Conservation (phyloP, 1,139 yeast species). For the Eremothecium coryli region DNA sequence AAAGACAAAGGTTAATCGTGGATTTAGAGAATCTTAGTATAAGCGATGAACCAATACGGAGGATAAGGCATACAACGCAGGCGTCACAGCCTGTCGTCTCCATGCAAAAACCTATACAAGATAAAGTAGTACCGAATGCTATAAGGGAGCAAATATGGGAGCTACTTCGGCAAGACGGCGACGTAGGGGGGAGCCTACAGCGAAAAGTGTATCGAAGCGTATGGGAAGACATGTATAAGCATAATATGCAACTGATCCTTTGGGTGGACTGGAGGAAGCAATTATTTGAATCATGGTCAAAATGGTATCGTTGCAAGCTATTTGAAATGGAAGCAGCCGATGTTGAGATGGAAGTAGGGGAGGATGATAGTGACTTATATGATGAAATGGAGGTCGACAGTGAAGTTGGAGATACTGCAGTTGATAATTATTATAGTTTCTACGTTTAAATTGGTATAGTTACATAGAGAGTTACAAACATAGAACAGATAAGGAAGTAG, state of each 20-base stretch:
- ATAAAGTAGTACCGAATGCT: conserved; percentile 4
- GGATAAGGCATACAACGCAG: neutral
- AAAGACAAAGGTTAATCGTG: conserved; percentile 21
- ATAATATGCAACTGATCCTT: conserved; percentile 19
- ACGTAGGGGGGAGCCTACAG: conserved; percentile 5
- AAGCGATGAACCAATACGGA: conserved; percentile 10
- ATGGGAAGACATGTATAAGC: conserved; percentile 17
- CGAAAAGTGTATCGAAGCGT: conserved; percentile 14
- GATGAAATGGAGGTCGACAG: conserved; percentile 16
- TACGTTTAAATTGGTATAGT: conserved; percentile 2
- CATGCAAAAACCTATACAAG: neutral
- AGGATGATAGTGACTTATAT: conserved; percentile 6
- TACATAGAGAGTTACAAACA: conserved; percentile 1
- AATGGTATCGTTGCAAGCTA: conserved; percentile 16
- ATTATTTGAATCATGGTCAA: conserved; percentile 19
- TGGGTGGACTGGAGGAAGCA: conserved; percentile 22
- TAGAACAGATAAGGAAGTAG: too few species aligned
- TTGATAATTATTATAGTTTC: conserved; percentile 8
- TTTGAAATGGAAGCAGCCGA: neutral
- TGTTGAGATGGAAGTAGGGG: conserved; percentile 1
- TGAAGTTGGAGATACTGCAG: too few species aligned
- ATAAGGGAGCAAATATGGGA: conserved; percentile 7
- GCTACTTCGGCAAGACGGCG: conserved; percentile 3
- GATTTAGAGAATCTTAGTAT: conserved; percentile 26
- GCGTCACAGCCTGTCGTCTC: neutral